Evolutionary conservation across 2,329 filamentous ascomycete genomes (phyloP).

Genomic region (Calonectria montana): DNA sequence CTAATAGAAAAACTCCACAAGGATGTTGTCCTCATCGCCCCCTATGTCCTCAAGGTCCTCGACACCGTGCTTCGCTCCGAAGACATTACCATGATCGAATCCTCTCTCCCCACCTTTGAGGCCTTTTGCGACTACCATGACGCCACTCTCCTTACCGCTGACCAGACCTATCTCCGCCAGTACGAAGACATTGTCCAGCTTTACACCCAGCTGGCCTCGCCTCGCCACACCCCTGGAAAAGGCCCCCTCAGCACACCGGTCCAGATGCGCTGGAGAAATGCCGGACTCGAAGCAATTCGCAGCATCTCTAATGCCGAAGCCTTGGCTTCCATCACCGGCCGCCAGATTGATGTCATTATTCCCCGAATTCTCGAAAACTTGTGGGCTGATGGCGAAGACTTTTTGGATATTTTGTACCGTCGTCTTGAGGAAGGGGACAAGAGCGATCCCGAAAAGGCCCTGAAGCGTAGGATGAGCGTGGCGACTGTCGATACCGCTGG

Average conservation of each 20-base stretch:
- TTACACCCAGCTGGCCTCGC: conserved; percentile 84
- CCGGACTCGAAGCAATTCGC: conserved; percentile 81
- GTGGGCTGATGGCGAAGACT: conserved; percentile 78
- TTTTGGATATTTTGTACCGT: conserved; percentile 75
- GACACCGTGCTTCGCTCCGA: conserved; percentile 84
- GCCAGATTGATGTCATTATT: conserved; percentile 82
- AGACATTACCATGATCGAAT: conserved; percentile 93
- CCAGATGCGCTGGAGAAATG: conserved; percentile 80
- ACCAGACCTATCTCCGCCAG: conserved; percentile 83
- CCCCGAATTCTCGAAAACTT: conserved; percentile 90
- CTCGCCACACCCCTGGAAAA: conserved; percentile 64
- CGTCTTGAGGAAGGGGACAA: conserved; percentile 77
- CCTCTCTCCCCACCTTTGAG: conserved; percentile 86
- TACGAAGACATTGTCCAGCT: conserved; percentile 84
- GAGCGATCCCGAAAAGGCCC: conserved; percentile 70
- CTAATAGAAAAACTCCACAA: conserved; percentile 93
- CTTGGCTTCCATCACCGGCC: conserved; percentile 78
- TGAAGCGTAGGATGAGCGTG: conserved; percentile 79
- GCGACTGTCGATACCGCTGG: conserved; percentile 75
- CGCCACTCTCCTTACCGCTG: conserved; percentile 83
- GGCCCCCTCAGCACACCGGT: conserved; percentile 75
- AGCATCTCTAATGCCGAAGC: conserved; percentile 84
- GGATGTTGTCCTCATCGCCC: conserved; percentile 89
- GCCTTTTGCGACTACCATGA: conserved; percentile 92
- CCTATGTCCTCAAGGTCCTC: conserved; percentile 86